Percentiles rank a stretch among this genome's conserved stretches.
phyloP scores from a whole-genome alignment of 2,329 filamentous ascomycete genomes.

The Pezicula neosporulosa region DNA sequence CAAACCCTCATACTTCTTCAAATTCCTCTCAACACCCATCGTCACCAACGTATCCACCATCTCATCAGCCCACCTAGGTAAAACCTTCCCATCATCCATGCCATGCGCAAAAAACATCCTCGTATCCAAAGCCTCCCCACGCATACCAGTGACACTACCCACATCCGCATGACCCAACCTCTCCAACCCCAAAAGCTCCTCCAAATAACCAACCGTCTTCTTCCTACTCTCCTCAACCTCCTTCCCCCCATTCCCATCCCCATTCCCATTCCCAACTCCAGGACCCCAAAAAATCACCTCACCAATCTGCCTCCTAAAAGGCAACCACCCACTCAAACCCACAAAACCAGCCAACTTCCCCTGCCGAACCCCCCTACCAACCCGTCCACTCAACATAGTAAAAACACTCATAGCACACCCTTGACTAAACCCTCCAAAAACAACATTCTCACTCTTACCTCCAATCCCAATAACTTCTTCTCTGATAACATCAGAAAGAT shows the following conservation, averaged over 20 bases:
- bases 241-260: too few relatives aligned
- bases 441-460: constrained; percentile 6
- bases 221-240: background rate
- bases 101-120: constrained; percentile 16
- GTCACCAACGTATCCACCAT: constrained; percentile 8
- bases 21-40: background rate
- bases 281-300: background rate
- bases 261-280: background rate
- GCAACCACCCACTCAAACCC: constrained; percentile 24
- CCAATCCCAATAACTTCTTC: constrained; percentile 5
- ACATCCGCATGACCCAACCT: background rate
- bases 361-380: background rate
- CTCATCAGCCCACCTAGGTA: constrained; percentile 15
- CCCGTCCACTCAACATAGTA: constrained; percentile 14
- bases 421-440: constrained; percentile 17
- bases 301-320: constrained; percentile 14
- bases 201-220: background rate
- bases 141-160: too few relatives aligned
- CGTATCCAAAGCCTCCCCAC: background rate
- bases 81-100: constrained; percentile 17
- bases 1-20: constrained; percentile 8
- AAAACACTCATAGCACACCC: constrained; percentile 18
- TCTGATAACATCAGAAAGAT: constrained; percentile 9
- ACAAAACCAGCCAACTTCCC: constrained; percentile 10
- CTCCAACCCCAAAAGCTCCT: background rate